These are phyloP conservation scores for Aspergillus sojae DNA, from an alignment of 2,329 filamentous ascomycete species.

Conservation along the genomic window DNA sequence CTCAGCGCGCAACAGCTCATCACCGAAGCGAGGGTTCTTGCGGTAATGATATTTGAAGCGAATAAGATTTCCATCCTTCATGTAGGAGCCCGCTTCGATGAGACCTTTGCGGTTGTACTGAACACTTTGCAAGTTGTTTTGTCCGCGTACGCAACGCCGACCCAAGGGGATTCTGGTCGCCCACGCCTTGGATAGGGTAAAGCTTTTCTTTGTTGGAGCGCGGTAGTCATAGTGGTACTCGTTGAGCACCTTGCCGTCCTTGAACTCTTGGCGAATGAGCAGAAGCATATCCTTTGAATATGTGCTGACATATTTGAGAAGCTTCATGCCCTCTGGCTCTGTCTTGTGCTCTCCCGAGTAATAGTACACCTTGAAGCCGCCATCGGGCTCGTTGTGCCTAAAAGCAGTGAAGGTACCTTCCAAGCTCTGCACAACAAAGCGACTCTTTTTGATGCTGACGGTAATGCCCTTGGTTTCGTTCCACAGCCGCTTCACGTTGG, in stretches of 20 bases:
- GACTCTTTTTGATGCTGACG: conserved; percentile 50
- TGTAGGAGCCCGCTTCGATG: conserved; percentile 56
- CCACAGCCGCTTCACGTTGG: conserved; percentile 51
- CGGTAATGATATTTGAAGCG: conserved; percentile 60
- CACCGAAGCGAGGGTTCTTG: conserved; percentile 56
- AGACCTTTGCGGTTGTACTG: conserved; percentile 58
- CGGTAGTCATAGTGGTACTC: conserved; percentile 55
- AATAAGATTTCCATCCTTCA: conserved; percentile 55
- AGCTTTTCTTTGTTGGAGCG: conserved; percentile 27
- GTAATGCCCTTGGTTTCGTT: conserved; percentile 54
- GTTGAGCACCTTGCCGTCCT: conserved; percentile 45
- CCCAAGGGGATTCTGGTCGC: conserved; percentile 46
- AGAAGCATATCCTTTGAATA: conserved; percentile 54
- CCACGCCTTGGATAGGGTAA: conserved; percentile 28
- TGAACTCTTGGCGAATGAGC: conserved; percentile 49
- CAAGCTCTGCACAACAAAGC: conserved; percentile 51
- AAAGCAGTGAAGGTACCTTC: conserved; percentile 56
- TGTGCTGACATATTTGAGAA: conserved; percentile 50
- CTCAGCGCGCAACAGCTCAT: conserved; percentile 59
- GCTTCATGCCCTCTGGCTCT: conserved; percentile 47
- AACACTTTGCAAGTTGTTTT: conserved; percentile 50
- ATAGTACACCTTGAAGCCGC: conserved; percentile 45
- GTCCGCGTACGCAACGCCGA: conserved; percentile 52
- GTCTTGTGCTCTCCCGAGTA: conserved; percentile 45
- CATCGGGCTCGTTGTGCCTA: conserved; percentile 41